A percentile compares a stretch with the other conserved stretches of the same genome.
phyloP scores from a whole-genome alignment of 2,329 filamentous ascomycete species.

The Hypoxylon sp. region DNA sequence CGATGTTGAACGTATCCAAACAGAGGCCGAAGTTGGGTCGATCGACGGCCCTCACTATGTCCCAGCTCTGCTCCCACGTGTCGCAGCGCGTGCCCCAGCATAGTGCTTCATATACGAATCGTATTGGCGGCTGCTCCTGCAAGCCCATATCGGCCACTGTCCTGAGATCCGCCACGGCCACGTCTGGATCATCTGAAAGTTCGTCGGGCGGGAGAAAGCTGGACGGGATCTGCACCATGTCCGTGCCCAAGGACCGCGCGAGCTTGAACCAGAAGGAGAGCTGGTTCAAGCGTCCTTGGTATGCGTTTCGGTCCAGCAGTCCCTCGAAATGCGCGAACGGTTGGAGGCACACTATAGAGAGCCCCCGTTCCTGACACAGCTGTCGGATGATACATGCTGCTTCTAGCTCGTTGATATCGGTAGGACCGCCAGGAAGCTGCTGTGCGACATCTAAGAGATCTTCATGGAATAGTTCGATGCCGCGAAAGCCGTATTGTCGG shows the following conservation, averaged over 20 bases:
- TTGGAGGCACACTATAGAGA: conserved; percentile 75
- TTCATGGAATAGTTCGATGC: conserved; percentile 83
- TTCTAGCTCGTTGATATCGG: conserved; percentile 60
- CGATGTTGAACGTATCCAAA: conserved; percentile 83
- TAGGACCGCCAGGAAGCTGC: conserved; percentile 56
- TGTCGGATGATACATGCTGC: conserved; percentile 68
- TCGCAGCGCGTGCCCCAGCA: conserved; percentile 78
- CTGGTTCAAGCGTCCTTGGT: conserved; percentile 68
- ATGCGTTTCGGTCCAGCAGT: conserved; percentile 70
- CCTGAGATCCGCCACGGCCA: conserved; percentile 72
- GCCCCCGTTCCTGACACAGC: conserved; percentile 66
- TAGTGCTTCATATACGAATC: conserved; percentile 79
- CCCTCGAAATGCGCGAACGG: conserved; percentile 85
- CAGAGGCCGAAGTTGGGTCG: conserved; percentile 80
- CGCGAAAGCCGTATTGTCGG: conserved; percentile 71
- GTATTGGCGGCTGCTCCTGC: conserved; percentile 65
- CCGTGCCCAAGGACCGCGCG: conserved; percentile 71
- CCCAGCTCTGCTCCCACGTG: conserved; percentile 79
- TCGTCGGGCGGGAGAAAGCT: conserved; percentile 69
- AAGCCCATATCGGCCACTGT: conserved; percentile 76
- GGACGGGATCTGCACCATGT: conserved; percentile 80
- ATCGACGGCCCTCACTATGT: conserved; percentile 73
- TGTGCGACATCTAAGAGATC: conserved; percentile 73
- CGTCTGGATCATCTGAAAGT: conserved; percentile 59
- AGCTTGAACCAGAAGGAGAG: conserved; percentile 77